Evolutionary conservation across 441 rosid genomes (phyloP).

Genomic region (Euphorbia celastroides): DNA sequence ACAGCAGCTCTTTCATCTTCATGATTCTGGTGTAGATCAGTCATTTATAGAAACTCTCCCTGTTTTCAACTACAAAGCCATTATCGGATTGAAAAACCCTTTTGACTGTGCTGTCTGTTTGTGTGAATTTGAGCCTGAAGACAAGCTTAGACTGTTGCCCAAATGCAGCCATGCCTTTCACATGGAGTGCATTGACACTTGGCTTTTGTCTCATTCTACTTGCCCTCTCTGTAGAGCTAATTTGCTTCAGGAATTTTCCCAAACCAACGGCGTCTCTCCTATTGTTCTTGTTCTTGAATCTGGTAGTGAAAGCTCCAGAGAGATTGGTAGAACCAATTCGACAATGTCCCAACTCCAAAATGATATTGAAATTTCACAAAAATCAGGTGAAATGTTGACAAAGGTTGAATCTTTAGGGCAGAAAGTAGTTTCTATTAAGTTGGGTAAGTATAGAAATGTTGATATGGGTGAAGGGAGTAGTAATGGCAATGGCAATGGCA

Average conservation of each 20-base stretch:
- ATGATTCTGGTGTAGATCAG: conserved; percentile 94
- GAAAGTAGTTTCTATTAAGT: conserved; percentile 67
- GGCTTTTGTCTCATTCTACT: conserved; percentile 97
- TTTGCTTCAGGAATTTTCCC: conserved; percentile 61
- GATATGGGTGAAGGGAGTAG: conserved; percentile 51
- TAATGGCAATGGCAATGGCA: conserved; percentile 17
- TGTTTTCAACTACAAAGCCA: conserved; percentile 70
- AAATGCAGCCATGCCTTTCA: conserved; percentile 98
- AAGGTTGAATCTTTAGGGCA: conserved; percentile 39
- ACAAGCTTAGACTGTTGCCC: conserved; percentile 84
- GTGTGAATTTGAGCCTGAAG: conserved; percentile 82
- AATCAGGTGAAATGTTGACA: conserved; percentile 27
- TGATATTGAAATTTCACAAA: conserved; percentile 29
- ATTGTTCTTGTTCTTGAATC: conserved; percentile 82
- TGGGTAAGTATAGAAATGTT: conserved; percentile 72
- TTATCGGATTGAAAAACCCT: conserved; percentile 70
- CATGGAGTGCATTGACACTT: conserved; percentile 89
- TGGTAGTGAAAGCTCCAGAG: conserved; percentile 74
- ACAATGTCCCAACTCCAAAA: conserved; percentile 37
- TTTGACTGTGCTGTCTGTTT: conserved; percentile 96
- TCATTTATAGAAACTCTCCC: conserved; percentile 92
- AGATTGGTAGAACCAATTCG: conserved; percentile 36
- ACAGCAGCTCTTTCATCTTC: conserved; percentile 90
- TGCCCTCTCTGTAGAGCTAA: conserved; percentile 84
- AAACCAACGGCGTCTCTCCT: conserved; percentile 46